Evolutionary conservation across 176 grass and related monocot species (phyloP).

Genomic region (Puya raimondii): DNA sequence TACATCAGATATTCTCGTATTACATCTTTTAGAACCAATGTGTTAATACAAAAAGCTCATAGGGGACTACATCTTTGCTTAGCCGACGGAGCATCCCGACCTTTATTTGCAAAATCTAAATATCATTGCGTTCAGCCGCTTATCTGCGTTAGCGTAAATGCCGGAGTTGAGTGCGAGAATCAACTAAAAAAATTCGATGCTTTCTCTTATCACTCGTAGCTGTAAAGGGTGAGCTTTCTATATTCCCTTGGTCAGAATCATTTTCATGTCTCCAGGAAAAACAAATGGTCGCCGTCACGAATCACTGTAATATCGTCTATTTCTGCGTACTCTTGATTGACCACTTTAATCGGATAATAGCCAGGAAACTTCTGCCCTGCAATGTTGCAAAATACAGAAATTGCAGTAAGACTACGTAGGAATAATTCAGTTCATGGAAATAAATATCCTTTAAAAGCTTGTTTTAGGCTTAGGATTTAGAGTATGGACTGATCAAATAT

Average conservation of each 20-base stretch:
- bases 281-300: conserved; percentile 69
- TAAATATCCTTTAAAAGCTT: neutral
- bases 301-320: conserved; percentile 79
- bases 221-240: no score
- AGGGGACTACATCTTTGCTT: neutral
- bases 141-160: no score
- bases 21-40: neutral
- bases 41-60: neutral
- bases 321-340: conserved; percentile 63
- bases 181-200: no score
- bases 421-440: neutral
- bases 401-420: neutral
- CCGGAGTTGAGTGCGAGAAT: no score
- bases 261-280: conserved; percentile 42
- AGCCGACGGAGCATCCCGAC: neutral
- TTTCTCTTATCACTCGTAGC: no score
- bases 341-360: conserved; percentile 37
- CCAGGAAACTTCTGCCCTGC: conserved; percentile 57
- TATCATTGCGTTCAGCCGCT: neutral
- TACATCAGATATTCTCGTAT: neutral
- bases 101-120: neutral
- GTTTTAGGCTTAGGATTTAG: no score
- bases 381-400: neutral
- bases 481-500: neutral
- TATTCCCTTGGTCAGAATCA: neutral